Evolutionary conservation across 192 early-diverging fungal genomes (phyloP), one percentile per base, ranked within the genome.

Genomic region (Gonapodya prolifera): DNA sequence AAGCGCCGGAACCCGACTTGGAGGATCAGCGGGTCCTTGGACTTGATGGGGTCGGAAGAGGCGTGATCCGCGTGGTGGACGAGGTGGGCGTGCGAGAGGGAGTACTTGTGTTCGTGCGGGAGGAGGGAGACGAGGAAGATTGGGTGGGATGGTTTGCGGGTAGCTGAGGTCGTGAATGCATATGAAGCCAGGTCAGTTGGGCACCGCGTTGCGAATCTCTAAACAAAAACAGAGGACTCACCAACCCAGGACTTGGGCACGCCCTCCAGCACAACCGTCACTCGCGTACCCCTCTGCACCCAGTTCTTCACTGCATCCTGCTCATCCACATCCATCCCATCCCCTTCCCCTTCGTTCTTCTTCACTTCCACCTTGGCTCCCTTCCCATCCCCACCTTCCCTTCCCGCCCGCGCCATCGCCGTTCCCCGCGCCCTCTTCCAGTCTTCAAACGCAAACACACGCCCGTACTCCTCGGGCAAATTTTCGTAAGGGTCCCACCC

Each of bases 401-500:
- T 75, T 0, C 78, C 80, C 32, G 83, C 29, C 69, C 80, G 75
- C 18, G 87, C 81, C 69, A 94, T 80, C 35, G 95, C 90, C 35
- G 92, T 87, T 76, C 89, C 84, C 84, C 93, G 91, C 29, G 95
- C 94, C 79, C 91, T 87, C 69, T 83, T 83, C 70, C 93, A 92
- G 86, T 93, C 96, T 80, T 94, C 91, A 79, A 98, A 97, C 84
- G 96, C 94, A 88, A 98, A 99, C 76, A 99, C 96, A 70, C 94
- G 91, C 33, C 89, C 90, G 82, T 97, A 99, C 82, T 99, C 97
- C 34, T 94, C 84, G 0, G 97, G 97, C 77, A 99, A 85, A 83
- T 98, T 98, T 84, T 99, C 97, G 86, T 95, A 95, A 2, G 96
- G 92, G 82, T 99, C 97, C 97, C 97, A 99, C 16, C 96, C 92